Base-by-base conservation (phyloP, 2,329 filamentous ascomycete species). In the Claviceps africana region DNA sequence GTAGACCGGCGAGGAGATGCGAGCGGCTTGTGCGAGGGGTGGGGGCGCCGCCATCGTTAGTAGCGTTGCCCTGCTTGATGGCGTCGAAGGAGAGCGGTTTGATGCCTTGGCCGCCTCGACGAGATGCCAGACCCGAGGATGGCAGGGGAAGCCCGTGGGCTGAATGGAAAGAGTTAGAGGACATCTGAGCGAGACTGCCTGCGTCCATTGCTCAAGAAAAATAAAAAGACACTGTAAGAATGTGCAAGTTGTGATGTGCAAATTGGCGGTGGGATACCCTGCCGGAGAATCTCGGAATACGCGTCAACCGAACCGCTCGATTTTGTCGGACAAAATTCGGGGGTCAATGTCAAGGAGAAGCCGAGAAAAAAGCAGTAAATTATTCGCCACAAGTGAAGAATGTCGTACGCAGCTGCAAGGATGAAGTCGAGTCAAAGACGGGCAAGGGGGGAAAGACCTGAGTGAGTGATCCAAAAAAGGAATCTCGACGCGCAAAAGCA, bases 161-260 rank as follows among this genome's bases (percentile, higher is more conserved):
- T 68, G 85, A 76, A 67, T 78, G 73, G 69, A 86, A 86, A 70
- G 83, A 79, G 76, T 83, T 87, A 77, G 88, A 91, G 75, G 88
- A 87, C 91, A 97, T 97, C 80, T 94, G 89, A 93, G 89, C 85
- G 77, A 95, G 88, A 93, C 89, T 88, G 80, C 91, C 91, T 81
- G 91, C 84, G 91, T 95, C 86, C 85, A 94, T 84, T 61, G 70
- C 72, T 77, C 73, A 72, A 19, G 5, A 40, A n/a, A n/a, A n/a
- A n/a, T n/a, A 45, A 31, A 31, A 3, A 31, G n/a, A 40, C 25
- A 47, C 33, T 30, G 31, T 22, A 49, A 15, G 4, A 39, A 31
- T 45, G 50, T 39, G 46, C 8, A 42, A 31, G 13, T 49, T 8
- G 25, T n/a, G 7, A 21, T 31, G 17, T 30, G 47, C 25, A 17